Percentiles rank a stretch among this genome's conserved stretches.
These are phyloP conservation scores for Lenwebbia sp. DNA, from an alignment of 345 rosid species.

Conservation along the genomic window DNA sequence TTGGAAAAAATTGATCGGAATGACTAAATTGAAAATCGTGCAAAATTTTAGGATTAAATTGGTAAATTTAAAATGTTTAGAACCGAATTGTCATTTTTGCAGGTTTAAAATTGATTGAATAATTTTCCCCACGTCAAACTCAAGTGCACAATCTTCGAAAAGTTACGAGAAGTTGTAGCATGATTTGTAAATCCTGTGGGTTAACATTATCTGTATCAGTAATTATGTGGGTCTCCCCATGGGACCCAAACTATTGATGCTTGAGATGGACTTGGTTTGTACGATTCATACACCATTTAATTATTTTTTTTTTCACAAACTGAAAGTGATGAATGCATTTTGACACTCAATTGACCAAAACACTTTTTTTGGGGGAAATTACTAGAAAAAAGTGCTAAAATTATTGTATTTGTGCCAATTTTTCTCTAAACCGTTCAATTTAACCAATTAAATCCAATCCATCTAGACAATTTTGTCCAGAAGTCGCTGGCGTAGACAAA, in stretches of 20 bases:
- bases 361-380: too few species aligned
- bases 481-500: too few species aligned
- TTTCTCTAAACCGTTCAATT: too few species aligned
- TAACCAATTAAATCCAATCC: too few species aligned
- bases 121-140: background rate
- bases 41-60: fast-evolving
- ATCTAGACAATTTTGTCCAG: too few species aligned
- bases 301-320: background rate
- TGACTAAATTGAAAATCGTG: fast-evolving
- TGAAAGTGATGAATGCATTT: background rate
- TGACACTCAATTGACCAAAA: background rate
- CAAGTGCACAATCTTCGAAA: background rate
- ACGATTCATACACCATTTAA: background rate
- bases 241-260: background rate
- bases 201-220: background rate
- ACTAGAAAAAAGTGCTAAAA: too few species aligned
- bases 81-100: fast-evolving
- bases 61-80: fast-evolving
- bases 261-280: background rate
- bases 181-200: background rate
- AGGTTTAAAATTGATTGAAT: fast-evolving
- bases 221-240: background rate
- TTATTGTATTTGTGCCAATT: too few species aligned
- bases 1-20: fast-evolving
- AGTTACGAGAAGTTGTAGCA: background rate